Evolutionary conservation across 345 rosid species (phyloP).

Genomic region (Bruguiera sexangula): DNA sequence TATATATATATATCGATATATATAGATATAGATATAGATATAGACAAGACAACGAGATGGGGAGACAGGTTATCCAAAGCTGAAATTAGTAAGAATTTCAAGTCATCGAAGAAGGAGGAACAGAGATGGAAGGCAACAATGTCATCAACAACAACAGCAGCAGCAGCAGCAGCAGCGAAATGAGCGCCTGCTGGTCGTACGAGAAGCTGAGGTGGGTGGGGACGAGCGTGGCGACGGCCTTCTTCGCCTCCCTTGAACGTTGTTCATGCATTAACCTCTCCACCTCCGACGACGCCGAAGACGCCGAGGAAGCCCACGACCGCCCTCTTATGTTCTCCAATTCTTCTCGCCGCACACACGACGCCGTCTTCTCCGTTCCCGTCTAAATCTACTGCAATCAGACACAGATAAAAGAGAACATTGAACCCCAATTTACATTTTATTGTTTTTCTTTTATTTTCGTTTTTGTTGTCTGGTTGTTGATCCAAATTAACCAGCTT

Average conservation of each 20-base stretch:
- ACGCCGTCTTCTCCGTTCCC: neutral
- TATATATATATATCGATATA: no score
- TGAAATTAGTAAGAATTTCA: no score
- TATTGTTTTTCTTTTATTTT: no score
- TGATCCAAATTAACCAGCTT: no score
- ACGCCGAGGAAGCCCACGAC: constrained; percentile 37
- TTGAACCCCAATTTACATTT: neutral
- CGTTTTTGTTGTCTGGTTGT: no score
- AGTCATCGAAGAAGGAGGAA: no score
- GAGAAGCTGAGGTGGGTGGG: constrained; percentile 46
- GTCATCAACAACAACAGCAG: neutral
- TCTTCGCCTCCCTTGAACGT: constrained; percentile 48
- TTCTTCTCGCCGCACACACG: neutral
- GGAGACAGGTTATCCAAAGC: no score
- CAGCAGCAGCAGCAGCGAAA: neutral
- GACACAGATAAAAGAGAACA: neutral
- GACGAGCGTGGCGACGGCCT: constrained; percentile 46
- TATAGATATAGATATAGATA: no score
- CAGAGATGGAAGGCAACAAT: no score
- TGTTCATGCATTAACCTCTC: constrained; percentile 50
- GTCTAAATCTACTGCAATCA: neutral
- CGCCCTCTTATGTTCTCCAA: constrained; percentile 41
- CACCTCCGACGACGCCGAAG: constrained; percentile 43
- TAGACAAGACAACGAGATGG: no score
- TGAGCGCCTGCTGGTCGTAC: constrained; percentile 32